Conservation (phyloP, 1,284 basidiomycete genomes). For the Naganishia albida region DNA sequence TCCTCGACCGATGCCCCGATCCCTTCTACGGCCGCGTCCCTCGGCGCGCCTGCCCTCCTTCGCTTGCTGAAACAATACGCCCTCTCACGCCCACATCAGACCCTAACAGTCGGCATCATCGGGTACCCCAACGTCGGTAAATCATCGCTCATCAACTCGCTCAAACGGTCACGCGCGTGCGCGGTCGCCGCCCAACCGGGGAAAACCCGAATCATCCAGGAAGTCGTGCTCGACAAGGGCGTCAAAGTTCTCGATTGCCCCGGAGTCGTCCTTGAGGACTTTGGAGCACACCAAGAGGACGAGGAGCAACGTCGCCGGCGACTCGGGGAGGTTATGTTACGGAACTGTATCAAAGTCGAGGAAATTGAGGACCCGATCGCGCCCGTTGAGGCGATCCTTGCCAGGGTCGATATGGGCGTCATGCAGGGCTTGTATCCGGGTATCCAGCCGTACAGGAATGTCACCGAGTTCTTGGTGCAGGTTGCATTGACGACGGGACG, state of each 20-base stretch:
- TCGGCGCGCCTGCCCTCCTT: slow-evolving; percentile 64
- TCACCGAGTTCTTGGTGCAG: slow-evolving; percentile 87
- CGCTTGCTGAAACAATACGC: slow-evolving; percentile 90
- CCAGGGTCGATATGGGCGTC: slow-evolving; percentile 67
- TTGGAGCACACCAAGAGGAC: slow-evolving; percentile 55
- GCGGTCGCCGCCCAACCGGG: slow-evolving; percentile 94
- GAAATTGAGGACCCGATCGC: slow-evolving; percentile 86
- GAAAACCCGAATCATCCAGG: slow-evolving; percentile 92
- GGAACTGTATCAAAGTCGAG: slow-evolving; percentile 91
- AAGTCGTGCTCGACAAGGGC: slow-evolving; percentile 87
- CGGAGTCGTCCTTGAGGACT: slow-evolving; percentile 75
- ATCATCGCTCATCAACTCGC: slow-evolving; percentile 89
- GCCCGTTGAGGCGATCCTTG: slow-evolving; percentile 82
- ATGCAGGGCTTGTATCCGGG: slow-evolving; percentile 75
- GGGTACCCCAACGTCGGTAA: slow-evolving; percentile 99
- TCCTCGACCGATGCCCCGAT: slow-evolving; percentile 41
- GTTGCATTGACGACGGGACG: slow-evolving; percentile 82
- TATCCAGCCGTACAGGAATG: slow-evolving; percentile 68
- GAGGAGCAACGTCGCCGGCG: slow-evolving; percentile 59
- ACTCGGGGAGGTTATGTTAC: slow-evolving; percentile 72
- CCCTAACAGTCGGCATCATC: slow-evolving; percentile 88
- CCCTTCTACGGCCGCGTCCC: slow-evolving; percentile 67
- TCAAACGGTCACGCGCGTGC: slow-evolving; percentile 84
- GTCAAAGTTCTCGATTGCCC: slow-evolving; percentile 93
- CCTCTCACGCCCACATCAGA: slow-evolving; percentile 63